Conservation (phyloP, 2,329 filamentous ascomycete species). For the Macrophomina pseudophaseolina region DNA sequence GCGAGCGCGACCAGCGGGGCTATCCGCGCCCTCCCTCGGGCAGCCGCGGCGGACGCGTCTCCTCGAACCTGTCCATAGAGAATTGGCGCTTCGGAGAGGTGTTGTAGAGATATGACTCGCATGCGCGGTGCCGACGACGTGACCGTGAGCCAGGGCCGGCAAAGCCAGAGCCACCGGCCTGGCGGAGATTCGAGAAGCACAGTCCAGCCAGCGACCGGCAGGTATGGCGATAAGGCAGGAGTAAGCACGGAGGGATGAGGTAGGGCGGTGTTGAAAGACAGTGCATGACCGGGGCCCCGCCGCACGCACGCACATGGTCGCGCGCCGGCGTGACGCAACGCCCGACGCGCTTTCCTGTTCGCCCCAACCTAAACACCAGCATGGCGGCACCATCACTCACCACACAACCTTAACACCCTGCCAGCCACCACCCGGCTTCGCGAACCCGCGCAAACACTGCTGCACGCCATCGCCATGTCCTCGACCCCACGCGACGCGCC, state of each 20-base stretch:
- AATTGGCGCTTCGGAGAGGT: no score
- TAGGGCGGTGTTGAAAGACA: neutral
- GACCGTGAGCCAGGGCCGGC: no score
- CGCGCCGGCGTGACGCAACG: neutral
- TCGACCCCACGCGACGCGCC: neutral
- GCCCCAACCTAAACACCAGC: neutral
- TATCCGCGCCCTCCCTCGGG: conserved; percentile 1
- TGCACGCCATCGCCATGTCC: neutral
- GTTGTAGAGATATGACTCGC: no score
- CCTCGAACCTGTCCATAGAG: no score
- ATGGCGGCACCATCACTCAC: neutral
- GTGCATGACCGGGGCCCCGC: neutral
- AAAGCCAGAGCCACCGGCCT: no score
- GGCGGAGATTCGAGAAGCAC: no score
- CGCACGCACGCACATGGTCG: no score
- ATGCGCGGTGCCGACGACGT: no score
- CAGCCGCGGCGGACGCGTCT: no score
- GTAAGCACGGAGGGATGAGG: neutral
- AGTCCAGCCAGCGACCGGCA: no score
- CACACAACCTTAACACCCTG: neutral
- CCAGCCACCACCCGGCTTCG: neutral
- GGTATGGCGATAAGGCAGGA: no score
- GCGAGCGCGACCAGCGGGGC: neutral
- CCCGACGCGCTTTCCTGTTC: neutral
- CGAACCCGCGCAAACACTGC: neutral